Conservation (phyloP, 2,329 filamentous ascomycete genomes). For the Gaeumannomyces sp. region DNA sequence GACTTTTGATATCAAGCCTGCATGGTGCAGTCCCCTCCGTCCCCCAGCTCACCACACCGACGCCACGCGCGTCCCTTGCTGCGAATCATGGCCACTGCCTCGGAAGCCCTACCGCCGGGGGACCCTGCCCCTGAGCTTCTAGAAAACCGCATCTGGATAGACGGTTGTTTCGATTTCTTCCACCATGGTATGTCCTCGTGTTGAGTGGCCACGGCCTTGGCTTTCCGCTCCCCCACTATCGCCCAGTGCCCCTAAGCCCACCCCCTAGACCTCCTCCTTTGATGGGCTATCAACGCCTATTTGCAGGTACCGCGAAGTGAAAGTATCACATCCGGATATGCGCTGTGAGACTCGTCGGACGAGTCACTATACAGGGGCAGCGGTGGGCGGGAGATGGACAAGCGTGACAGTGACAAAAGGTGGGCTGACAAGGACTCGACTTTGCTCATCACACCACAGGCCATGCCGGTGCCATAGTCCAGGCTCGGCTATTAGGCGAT, state of each 20-base stretch:
- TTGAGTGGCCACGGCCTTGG: too few species aligned
- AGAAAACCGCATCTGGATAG: conserved; percentile 85
- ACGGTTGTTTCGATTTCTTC: conserved; percentile 98
- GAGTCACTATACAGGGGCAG: background rate
- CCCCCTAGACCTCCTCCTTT: background rate
- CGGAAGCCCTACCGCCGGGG: conserved; percentile 29
- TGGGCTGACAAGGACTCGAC: conserved; percentile 3
- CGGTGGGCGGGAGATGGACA: background rate
- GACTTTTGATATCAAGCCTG: background rate
- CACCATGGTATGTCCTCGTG: conserved; percentile 65
- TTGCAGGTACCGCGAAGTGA: background rate
- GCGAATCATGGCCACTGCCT: conserved; percentile 13
- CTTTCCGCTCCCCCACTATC: background rate
- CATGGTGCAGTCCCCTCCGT: background rate
- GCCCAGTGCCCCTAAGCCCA: background rate
- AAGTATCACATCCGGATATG: background rate
- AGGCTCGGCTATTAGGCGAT: conserved; percentile 83
- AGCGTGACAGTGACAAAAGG: background rate
- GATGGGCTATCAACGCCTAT: background rate
- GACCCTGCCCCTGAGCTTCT: conserved; percentile 48
- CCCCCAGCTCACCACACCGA: background rate
- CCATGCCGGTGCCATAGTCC: conserved; percentile 93
- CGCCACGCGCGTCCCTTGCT: background rate
- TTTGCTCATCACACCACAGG: conserved; percentile 44
- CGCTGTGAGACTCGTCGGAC: too few species aligned